Evolutionary conservation across 2,329 filamentous ascomycete species (phyloP), one percentile per base, ranked within the genome.

Genomic region (Alternaria novae-zelandiae): DNA sequence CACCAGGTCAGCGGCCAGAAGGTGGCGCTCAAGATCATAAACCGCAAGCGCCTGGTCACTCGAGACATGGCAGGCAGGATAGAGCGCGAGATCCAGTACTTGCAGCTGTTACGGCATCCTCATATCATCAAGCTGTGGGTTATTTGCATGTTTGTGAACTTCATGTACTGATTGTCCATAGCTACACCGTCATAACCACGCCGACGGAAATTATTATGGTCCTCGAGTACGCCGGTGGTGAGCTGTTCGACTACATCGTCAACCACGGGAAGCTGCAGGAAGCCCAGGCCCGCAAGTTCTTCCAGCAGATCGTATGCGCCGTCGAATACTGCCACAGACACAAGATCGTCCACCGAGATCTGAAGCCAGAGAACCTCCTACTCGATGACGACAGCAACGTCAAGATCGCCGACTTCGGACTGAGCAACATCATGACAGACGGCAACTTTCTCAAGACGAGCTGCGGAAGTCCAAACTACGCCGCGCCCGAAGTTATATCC

Each of bases 351-450:
- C 96, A 99, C 81, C 91, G 96, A 79, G 96, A 99, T 80, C 83
- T 99, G 66, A 99, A 99, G 81, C 96, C 96, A 10, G 96, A 99
- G 84, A 99, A 99, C 78, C 83, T 99, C 53, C 87, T 99, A 46
- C 89, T 99, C 55, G 96, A 99, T 82, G 93, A 96, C 69, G 91
- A 96, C 63, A 90, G 97, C 77, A 97, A 99, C 75, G 95, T 99
- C 82, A 99, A 99, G 84, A 99, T 99, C 83, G 96, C 96, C 74
- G 96, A 99, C 82, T 99, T 99, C 72, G 96, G 96, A 61, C 86
- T 99, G 61, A 98, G 95, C 84, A 99, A 99, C 79, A 99, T 99
- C 82, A 99, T 99, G 96, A 98, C 96, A 0, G 96, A 99, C 78
- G 96, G 96, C 25, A 99, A 99, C 79, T 99, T 99, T 78, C 88